Evolutionary conservation across 108 stramenopile species (phyloP).

Genomic region (Skeletonema tropicum): DNA sequence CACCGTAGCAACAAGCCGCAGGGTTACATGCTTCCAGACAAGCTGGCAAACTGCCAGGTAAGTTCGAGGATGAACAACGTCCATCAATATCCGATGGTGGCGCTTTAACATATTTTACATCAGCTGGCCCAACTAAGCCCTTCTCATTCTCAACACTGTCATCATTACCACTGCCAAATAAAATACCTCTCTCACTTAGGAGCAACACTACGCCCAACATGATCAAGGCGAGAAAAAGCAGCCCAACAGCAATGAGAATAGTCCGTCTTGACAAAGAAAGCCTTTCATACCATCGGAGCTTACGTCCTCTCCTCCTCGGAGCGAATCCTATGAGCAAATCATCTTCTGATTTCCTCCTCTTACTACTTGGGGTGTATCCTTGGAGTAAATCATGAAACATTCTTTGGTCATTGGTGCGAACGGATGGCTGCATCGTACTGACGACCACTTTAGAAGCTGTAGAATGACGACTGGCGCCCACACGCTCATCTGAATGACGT

Average conservation of each 20-base stretch:
- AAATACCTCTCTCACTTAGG: not conserved
- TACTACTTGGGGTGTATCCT: not conserved
- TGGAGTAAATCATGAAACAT: not conserved
- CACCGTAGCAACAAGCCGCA: constrained; percentile 26
- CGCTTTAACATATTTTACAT: not conserved
- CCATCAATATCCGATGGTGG: constrained; percentile 32
- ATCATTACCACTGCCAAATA: not conserved
- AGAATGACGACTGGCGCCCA: not conserved
- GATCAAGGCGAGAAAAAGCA: not conserved
- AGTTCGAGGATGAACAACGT: constrained; percentile 34
- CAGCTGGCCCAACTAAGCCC: not conserved
- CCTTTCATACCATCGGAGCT: not conserved
- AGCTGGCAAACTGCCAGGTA: constrained; percentile 27
- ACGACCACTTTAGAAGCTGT: not conserved
- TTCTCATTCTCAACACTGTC: not conserved
- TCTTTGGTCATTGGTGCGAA: not conserved
- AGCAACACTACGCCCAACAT: not conserved
- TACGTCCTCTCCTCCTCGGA: not conserved
- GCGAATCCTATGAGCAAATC: not conserved
- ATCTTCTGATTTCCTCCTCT: too few relatives aligned
- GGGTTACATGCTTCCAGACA: constrained; percentile 26
- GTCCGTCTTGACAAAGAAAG: not conserved
- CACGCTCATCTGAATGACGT: not conserved
- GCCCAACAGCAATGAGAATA: not conserved
- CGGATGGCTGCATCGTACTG: not conserved